Evolutionary conservation across 148 eudicot genomes (phyloP), one percentile per base, ranked within the genome.

Genomic region (Heliosperma pusillum): DNA sequence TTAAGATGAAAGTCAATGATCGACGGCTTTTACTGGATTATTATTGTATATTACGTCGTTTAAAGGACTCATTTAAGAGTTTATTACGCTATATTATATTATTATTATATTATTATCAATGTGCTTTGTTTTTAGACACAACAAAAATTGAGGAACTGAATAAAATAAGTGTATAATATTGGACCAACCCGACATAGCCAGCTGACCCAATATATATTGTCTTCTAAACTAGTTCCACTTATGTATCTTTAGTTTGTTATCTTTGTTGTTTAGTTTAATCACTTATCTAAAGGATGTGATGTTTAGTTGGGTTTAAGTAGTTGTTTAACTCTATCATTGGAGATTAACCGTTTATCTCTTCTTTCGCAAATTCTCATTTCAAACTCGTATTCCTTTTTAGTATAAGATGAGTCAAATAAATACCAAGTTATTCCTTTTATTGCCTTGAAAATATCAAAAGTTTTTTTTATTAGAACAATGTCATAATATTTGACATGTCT

Each of bases 161-260:
- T 42, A 74, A 65, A 29, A 65, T 19, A 64, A 36, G 7, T 16
- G 19, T 50, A 20, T 52, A 3, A 57, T 66, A 16, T 22, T 26
- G 63, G 47, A 79, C 69, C 55, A 74, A 79, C 82, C 73, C 69
- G 61, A 79, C 82, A 69, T 59, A 26, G 78, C 69, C 78, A 79
- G 74, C 82, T 60, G 6, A 79, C 4, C 77, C 70, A 74, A 74
- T 74, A 53, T 74, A 59, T 3, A 29, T 68, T 79, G 81, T 66
- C 74, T 44, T 60, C 63, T 74, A 61, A 61, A 69, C 74, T 77
- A 29, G 47, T 77, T 69, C 79, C 63, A 77, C 80, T 77, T 47
- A 60, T 42, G 5, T 5, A 50, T 59, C 69, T 79, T 66, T 24
- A 25, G 52, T 71, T 73, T 58, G 60, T 67, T 74, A 67, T 68